Evolutionary conservation across 495 filamentous ascomycete genomes (phyloP), one percentile per base, ranked within the genome.

Genomic region (Hypoxylon perforatum): DNA sequence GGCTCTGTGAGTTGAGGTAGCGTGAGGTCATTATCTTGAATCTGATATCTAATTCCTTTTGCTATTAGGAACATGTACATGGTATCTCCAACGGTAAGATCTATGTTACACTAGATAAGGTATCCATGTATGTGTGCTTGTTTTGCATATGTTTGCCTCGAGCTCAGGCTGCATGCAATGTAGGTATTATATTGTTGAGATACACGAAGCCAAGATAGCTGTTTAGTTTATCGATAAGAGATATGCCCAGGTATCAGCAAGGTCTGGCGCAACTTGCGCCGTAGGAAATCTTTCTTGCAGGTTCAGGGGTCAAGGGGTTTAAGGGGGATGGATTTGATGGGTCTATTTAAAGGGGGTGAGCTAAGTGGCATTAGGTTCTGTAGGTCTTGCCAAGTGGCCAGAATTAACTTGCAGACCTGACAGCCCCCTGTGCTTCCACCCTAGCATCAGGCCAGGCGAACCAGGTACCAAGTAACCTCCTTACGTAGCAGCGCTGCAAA

Each of bases 351-450:
- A 61, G 55, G 41, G 28, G 63, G 49, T 57, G 11, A 25, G 47
- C 47, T 9, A 28, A 28, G 30, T 33, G 30, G 7, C 30, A 10
- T 33, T 63, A 61, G 56, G 61, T 56, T 45, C 61, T 69, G 66
- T 63, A 61, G 56, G 61, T 56, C 47, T 65, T 69, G 66, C 66
- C 66, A 69, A 69, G 66, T 69, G 66, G 61, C 66, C 66, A 69
- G 33, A 69, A 69, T 69, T 65, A 61, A 64, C 60, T 56, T 60
- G n/a, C n/a, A n/a, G n/a, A n/a, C n/a, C n/a, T n/a, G 65, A 65
- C 51, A 51, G 22, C 47, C 53, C 47, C 65, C 46, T 33, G 30
- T 33, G 25, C 7, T 28, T 10, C 30, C 30, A 41, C 42, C 36
- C 41, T 17, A 38, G 44, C 41, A n/a, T n/a, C n/a, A n/a, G n/a